A percentile compares a stretch with the other conserved stretches of the same genome.
These are phyloP conservation scores for Yarrowia sp. DNA, from an alignment of 805 yeast species.

Conservation along the genomic window DNA sequence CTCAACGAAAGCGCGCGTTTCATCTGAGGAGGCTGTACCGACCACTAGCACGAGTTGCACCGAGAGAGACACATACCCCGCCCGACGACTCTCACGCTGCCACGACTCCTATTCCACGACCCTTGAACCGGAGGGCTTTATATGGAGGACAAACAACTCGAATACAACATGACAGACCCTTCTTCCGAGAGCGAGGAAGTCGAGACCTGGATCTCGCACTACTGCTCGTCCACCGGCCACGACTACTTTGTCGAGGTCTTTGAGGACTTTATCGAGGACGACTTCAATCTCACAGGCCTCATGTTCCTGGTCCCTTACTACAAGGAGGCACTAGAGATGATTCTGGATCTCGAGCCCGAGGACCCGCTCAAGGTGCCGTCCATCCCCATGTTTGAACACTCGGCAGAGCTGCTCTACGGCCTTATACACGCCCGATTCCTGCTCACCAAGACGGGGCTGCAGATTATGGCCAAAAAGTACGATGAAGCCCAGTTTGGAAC, in stretches of 20 bases:
- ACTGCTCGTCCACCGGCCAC: constrained; percentile 79
- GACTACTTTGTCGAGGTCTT: constrained; percentile 92
- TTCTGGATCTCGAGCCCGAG: constrained; percentile 80
- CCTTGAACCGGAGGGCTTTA: background rate
- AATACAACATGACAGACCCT: constrained; percentile 37
- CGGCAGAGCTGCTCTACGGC: constrained; percentile 92
- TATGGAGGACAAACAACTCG: constrained; percentile 27
- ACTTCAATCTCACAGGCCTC: constrained; percentile 92
- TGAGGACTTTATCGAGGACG: constrained; percentile 94
- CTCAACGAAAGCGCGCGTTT: constrained; percentile 13
- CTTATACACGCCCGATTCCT: constrained; percentile 92
- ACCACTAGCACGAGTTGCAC: background rate
- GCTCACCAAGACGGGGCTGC: constrained; percentile 85
- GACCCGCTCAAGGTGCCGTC: constrained; percentile 65
- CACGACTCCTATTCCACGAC: too few relatives aligned
- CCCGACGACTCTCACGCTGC: background rate
- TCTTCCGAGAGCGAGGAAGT: constrained; percentile 52
- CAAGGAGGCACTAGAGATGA: constrained; percentile 88
- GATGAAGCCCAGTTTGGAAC: constrained; percentile 88
- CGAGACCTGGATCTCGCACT: constrained; percentile 83
- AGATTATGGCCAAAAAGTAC: constrained; percentile 86
- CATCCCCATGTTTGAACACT: constrained; percentile 79
- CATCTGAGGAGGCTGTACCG: background rate
- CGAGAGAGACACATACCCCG: background rate
- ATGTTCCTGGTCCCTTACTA: constrained; percentile 86